Base-by-base conservation (phyloP, 768 basidiomycete genomes). In the Rhizopogon vesiculosus region DNA sequence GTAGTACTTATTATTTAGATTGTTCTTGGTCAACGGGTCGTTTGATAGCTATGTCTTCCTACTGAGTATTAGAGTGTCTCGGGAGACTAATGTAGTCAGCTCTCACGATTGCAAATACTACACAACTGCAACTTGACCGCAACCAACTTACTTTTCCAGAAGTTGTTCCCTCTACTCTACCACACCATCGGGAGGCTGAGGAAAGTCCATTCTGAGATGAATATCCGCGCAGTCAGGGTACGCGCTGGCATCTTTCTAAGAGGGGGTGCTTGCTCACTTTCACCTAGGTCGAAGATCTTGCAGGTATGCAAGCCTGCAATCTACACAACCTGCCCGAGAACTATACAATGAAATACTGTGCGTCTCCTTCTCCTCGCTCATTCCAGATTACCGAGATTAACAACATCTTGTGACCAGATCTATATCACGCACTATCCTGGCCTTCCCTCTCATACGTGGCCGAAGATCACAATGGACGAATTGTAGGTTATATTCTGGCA, bases 401-500 rank as follows among this genome's bases (percentile, higher is more conserved):
- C 19, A 38, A 19, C 35, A 22, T 10, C 35, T 31, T 25, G 3
- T 42, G 18, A 19, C 25, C 61, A 95, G 93, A 93, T 76, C 81
- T 95, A 48, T 95, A 93, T 68, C 93, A 95, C 65, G 79, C 83
- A 7, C 76, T 94, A 73, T 93, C 91, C 6, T 98, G 94, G 94
- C 93, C 94, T 0, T 86, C 92, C 58, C 79, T 97, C 18, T 95
- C 92, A 7, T 96, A 89, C 62, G 93, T 98, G 6, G 94, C 94
- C 0, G 93, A 93, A 64, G 93, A 95, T 61, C 80, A 84, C 63
- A 86, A 90, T 64, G 93, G 93, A 1, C 78, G 89, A 54, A 87
- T 98, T 54, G 92, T 98, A 2, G 94, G 94, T 31, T 98, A 98
- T 68, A 94, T 96, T 38, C 74, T 98, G n/a, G 93, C 91, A 2